Base-by-base conservation (phyloP, 2,329 filamentous ascomycete species). In the Pezicula carpinea region DNA sequence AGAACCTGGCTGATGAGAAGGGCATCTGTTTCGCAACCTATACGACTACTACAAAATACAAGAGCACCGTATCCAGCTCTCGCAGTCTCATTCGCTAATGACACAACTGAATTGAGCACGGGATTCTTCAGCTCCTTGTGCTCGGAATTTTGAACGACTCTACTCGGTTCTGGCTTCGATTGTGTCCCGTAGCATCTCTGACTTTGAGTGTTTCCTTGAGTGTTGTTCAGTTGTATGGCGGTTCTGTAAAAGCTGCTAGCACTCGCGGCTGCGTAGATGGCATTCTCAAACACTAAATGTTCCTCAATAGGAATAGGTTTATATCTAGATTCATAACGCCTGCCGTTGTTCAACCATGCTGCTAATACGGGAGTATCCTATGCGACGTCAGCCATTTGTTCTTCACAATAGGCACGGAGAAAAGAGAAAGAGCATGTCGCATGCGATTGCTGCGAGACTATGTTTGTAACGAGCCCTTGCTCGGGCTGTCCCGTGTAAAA, bases 281-380 rank as follows among this genome's bases (percentile, higher is more conserved):
- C 73, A 48, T 85, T 80, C 39, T 89, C 83, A 59, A 82, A 85
- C 4, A 89, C 85, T 1, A 90, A 69, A 59, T 87, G 79, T 57
- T 90, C 87, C 43, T 88, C 77, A 18, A 91, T 81, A 0, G 86
- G 85, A n/a, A 91, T 74, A 1, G 87, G 86, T 2, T 81, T 76
- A 61, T 89, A 90, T 45, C 75, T 78, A 2, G 86, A 89, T 54
- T 83, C 79, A 58, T 88, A 89, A 41, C 79, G 85, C 56, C 84
- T 83, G 1, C 81, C 85, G 39, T 77, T 68, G 33, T 51, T 42
- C 14, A 90, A 76, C 87, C 87, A 90, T 29, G 72, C 70, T 2
- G 84, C 83, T 41, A 90, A 71, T 23, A 87, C 60, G 46, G 80
- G 74, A 42, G 85, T 83, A 58, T 90, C 89, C 83, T 87, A 51